Evolutionary conservation across 148 eudicot species (phyloP), one percentile per base, ranked within the genome.

Genomic region (Rhododendron ovatum): DNA sequence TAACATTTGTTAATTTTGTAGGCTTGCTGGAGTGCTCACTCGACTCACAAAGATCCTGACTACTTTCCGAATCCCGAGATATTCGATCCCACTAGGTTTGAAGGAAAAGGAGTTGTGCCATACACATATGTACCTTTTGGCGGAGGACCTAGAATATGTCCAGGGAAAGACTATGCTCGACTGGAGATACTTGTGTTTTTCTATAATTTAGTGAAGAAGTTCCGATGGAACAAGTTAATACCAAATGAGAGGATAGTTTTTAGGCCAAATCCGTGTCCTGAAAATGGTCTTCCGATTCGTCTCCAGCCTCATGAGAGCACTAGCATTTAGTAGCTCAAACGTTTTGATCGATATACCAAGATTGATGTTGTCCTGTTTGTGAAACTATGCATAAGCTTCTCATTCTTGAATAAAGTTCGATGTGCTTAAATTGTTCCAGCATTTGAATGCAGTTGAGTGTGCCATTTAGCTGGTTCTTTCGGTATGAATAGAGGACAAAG

Each of bases 101-200:
- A 88, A 51, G 86, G 90, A 43, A 86, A 37, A 8, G 86, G 88
- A 39, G 86, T 80, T 8, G 61, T 80, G 22, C 90, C 90, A 15
- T 88, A 65, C 15, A 55, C 88, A 1, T 88, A 86, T 39, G 79
- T 88, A 4, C 90, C 88, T 15, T 88, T 88, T 26, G 86, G 88
- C 28, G 90, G 88, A 53, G 90, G 90, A 4, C 88, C 90, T 9
- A 83, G 86, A 0, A 88, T 88, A 87, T 86, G 90, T 22, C 89
- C 89, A 0, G 89, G 86, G 15, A 87, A 65, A 28, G 89, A 87
- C 33, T 87, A 87, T 14, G 78, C 89, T 4, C 35, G 84, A 3
- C 48, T 87, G 3, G 86, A 79, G n/a, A 79, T 87, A 30, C 89
- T 87, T 26, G 88, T 86, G 43, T 86, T 86, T 30, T 59, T 86